A percentile compares a stretch with the other conserved stretches of the same genome.
phyloP scores from a whole-genome alignment of 495 filamentous ascomycete species.

The Apiosordaria backusii region DNA sequence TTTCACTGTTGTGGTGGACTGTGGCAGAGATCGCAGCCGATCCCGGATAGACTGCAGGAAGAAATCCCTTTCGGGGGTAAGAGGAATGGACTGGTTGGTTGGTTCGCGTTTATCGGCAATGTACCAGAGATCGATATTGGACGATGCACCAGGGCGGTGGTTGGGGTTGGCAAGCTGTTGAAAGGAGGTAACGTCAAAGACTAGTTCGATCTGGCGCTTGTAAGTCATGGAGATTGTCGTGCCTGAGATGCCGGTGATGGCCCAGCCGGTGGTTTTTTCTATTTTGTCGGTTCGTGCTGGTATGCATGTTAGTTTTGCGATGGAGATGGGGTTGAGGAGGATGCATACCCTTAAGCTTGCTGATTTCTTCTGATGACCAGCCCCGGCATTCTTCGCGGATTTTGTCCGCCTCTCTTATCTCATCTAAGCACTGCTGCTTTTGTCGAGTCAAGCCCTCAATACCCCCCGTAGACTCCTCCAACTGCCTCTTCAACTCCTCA shows the following conservation, averaged over 20 bases:
- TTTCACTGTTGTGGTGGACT: slow-evolving; percentile 48
- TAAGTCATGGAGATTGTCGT: slow-evolving; percentile 75
- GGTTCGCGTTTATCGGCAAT: slow-evolving; percentile 47
- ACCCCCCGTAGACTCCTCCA: slow-evolving; percentile 58
- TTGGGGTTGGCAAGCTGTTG: slow-evolving; percentile 24
- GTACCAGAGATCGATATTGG: slow-evolving; percentile 50
- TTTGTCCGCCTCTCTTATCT: slow-evolving; percentile 80
- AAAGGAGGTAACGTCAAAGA: slow-evolving; percentile 67
- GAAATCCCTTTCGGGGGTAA: slow-evolving; percentile 59
- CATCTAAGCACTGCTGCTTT: slow-evolving; percentile 63
- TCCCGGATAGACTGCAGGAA: slow-evolving; percentile 63
- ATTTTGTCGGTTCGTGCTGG: slow-evolving; percentile 64
- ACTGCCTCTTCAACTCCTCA: slow-evolving; percentile 57
- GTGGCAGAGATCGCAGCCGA: slow-evolving; percentile 51
- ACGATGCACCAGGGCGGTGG: slow-evolving; percentile 9
- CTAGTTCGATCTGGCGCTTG: slow-evolving; percentile 68
- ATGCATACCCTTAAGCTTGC: slow-evolving; percentile 61
- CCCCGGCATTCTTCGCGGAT: slow-evolving; percentile 83
- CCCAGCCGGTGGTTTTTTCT: slow-evolving; percentile 75
- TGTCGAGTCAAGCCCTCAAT: slow-evolving; percentile 58
- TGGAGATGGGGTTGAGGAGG: background rate
- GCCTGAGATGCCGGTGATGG: slow-evolving; percentile 59
- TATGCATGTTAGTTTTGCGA: slow-evolving; percentile 10
- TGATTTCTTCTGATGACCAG: slow-evolving; percentile 79
- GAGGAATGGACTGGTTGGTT: slow-evolving; percentile 40